A percentile compares a stretch with the other conserved stretches of the same genome.
These are phyloP conservation scores for Leccinellum albellum DNA, from an alignment of 768 basidiomycete species.

Conservation along the genomic window DNA sequence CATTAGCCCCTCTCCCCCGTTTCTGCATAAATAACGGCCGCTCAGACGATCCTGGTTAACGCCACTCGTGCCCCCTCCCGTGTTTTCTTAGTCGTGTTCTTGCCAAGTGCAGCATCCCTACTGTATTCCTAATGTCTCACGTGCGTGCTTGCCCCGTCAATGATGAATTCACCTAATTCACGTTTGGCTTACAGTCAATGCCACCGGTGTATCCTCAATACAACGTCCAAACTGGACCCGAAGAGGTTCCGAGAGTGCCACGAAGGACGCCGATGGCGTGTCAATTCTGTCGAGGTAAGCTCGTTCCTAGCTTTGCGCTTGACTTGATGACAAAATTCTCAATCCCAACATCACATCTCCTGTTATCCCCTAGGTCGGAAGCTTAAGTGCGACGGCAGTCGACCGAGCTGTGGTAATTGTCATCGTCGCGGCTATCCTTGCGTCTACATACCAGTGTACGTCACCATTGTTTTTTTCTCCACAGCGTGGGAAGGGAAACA, in stretches of 20 bases:
- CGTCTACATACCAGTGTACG: slow-evolving; percentile 64
- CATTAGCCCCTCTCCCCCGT: slow-evolving; percentile 10
- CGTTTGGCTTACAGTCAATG: slow-evolving; percentile 8
- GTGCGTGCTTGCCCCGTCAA: slow-evolving; percentile 11
- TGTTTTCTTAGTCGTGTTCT: not conserved
- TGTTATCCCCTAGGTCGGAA: slow-evolving; percentile 48
- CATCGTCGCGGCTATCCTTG: slow-evolving; percentile 56
- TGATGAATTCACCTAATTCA: not conserved
- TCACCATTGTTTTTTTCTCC: slow-evolving; percentile 5
- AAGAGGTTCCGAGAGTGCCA: slow-evolving; percentile 31
- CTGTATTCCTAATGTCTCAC: slow-evolving; percentile 20
- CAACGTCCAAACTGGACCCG: slow-evolving; percentile 9
- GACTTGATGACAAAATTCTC: not conserved
- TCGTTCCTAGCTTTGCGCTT: not conserved
- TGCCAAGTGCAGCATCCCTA: slow-evolving; percentile 1
- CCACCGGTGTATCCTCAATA: slow-evolving; percentile 8
- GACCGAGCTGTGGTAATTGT: slow-evolving; percentile 66
- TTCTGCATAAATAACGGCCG: slow-evolving; percentile 29
- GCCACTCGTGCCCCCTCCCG: slow-evolving; percentile 7
- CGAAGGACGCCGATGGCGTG: slow-evolving; percentile 68
- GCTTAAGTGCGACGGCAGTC: slow-evolving; percentile 66
- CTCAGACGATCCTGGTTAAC: not conserved
- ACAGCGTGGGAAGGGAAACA: slow-evolving; percentile 1
- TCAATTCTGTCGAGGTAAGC: slow-evolving; percentile 63
- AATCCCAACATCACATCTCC: not conserved